phyloP scores from a whole-genome alignment of 345 rosid genomes.

The Mallotus nudiflorus region DNA sequence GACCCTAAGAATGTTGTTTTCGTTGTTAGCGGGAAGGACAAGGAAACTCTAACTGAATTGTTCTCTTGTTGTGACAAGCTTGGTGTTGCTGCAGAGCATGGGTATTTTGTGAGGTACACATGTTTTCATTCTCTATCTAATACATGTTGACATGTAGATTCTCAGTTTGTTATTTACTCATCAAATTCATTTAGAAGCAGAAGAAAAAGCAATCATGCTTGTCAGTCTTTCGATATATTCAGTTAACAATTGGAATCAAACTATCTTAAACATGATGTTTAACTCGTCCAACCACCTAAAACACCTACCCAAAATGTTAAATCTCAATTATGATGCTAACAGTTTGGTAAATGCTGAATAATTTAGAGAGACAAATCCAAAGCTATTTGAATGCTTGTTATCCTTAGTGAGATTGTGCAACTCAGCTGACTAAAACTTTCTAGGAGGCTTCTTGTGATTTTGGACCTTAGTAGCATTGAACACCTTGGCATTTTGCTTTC shows the following conservation, averaged over 20 bases:
- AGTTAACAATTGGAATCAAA: background rate
- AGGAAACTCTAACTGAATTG: constrained; percentile 67
- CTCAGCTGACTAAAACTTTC: background rate
- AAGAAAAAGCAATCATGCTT: background rate
- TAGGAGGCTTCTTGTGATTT: background rate
- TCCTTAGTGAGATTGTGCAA: background rate
- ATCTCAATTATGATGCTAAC: background rate
- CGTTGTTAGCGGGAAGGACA: constrained; percentile 84
- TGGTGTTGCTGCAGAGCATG: constrained; percentile 90
- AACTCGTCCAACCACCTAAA: background rate
- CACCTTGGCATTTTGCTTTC: background rate
- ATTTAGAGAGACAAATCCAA: too few relatives aligned
- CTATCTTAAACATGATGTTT: background rate
- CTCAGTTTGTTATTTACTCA: background rate
- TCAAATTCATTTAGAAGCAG: background rate
- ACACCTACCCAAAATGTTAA: background rate
- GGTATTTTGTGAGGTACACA: constrained; percentile 69
- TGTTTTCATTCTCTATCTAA: background rate
- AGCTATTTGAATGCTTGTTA: background rate
- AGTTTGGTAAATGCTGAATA: too few relatives aligned
- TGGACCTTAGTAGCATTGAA: background rate
- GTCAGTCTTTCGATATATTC: background rate
- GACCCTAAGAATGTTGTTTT: constrained; percentile 81
- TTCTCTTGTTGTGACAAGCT: constrained; percentile 69
- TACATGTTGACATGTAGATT: background rate